Evolutionary conservation across 768 basidiomycete genomes (phyloP), one percentile per base, ranked within the genome.

Genomic region (Phylloporus sp.): DNA sequence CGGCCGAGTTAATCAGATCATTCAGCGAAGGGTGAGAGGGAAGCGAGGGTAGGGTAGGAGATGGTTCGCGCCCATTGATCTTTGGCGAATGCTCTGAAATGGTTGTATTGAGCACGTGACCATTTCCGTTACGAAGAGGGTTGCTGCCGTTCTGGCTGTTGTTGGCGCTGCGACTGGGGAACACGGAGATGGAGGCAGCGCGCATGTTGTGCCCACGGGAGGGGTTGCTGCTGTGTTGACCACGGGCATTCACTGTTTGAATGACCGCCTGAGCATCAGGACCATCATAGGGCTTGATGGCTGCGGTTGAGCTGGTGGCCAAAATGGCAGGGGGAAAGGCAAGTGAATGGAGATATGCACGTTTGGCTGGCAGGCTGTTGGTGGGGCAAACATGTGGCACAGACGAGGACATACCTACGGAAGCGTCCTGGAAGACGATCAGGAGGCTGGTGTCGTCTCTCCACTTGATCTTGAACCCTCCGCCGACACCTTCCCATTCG

Each of bases 381-480:
- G 26, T 46, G 24, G 44, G 29, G 5, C 44, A 12, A 5, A 28
- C 4, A 44, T 28, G 40, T 23, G n/a, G 43, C n/a, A 28, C 6
- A 16, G 38, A 56, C 42, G 47, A 52, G 38, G 45, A 79, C 95
- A 77, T 65, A 97, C 97, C 95, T 39, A 88, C 78, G 43, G 79
- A 76, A 50, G 97, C 84, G 72, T 98, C 97, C 57, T 82, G 80
- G 67, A 99, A 99, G 49, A 99, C 97, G 59, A 97, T 88, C 61
- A 95, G 74, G 35, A 95, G 88, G 65, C 90, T 95, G 32, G 91
- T 93, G 71, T 99, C 97, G 70, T 99, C 95, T 61, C 84, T 81
- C 97, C 97, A 99, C 70, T 99, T 99, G 68, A 99, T 95, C 79
- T 95, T 93, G 77, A 95, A 97, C 22, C 97, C 97, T 26, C 95